Evolutionary conservation across 164 flowering plant genomes (phyloP), one percentile per base, ranked within the genome.

Genomic region (Aristolochia fimbriata): DNA sequence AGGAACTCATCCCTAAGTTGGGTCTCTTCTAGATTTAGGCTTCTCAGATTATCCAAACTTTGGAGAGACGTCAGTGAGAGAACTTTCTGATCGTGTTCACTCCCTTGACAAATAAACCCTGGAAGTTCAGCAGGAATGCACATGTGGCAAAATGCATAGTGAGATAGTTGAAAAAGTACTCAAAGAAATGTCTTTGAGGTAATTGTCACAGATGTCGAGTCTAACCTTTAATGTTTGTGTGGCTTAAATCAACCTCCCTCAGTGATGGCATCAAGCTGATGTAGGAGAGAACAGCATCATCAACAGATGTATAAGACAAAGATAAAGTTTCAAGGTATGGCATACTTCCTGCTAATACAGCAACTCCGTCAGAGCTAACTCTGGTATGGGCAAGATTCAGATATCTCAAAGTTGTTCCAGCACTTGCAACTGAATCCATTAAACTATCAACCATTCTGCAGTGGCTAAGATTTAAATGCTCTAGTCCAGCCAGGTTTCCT

Each of bases 381-480:
- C 62, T 80, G 15, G 94, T 87, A 61, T 75, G 72, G 69, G 78
- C 71, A 57, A 93, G 87, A 74, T 83, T 83, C 27, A 93, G 63
- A 66, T 62, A 31, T 74, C 66, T 84, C 76, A 93, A 69, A 43
- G 69, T 82, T 31, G 69, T 77, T 64, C 97, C 92, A 49, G 84
- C 64, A 52, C 61, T 56, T 15, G 76, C 78, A 57, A 93, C 62
- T 27, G 68, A 15, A 45, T 81, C 84, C 30, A 87, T 60, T 15
- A 76, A 74, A 57, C 80, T 79, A 71, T 93, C 97, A 45, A 59
- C 73, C 16, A 86, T 55, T 59, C 33, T 60, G 54, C 72, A 70
- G 61, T 48, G 74, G 75, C 98, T 83, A 55, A 93, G 83, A 75
- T 93, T 81, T 70, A 93, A 76, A 74, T 82, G 72, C 67, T 75